phyloP scores from a whole-genome alignment of 495 filamentous ascomycete species.

The Tirmania nivea region DNA sequence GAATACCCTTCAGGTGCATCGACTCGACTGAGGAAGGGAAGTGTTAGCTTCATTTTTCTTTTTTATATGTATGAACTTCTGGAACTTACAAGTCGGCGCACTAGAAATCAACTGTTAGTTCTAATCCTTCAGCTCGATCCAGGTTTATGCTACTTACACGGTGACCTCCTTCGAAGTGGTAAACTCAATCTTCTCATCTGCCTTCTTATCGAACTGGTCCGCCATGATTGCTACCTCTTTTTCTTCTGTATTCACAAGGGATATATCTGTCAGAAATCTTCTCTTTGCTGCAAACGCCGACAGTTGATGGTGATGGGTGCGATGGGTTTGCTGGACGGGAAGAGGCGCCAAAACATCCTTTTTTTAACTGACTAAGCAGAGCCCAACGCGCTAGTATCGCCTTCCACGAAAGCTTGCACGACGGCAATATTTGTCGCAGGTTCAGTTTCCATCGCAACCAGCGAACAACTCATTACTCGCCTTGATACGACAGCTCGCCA shows the following conservation, averaged over 20 bases:
- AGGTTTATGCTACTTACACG: slow-evolving; percentile 41
- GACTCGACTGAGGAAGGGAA: slow-evolving; percentile 30
- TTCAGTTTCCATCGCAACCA: not conserved
- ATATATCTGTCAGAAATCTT: not conserved
- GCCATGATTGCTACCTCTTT: slow-evolving; percentile 38
- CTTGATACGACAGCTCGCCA: slow-evolving; percentile 20
- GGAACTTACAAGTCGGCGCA: not conserved
- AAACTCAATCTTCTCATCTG: slow-evolving; percentile 95
- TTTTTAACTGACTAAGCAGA: not conserved
- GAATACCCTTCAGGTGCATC: slow-evolving; percentile 57
- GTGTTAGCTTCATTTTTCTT: slow-evolving; percentile 9
- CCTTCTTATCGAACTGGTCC: slow-evolving; percentile 71
- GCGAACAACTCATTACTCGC: not conserved
- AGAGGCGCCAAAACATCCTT: not conserved
- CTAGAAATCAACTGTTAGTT: slow-evolving; percentile 2
- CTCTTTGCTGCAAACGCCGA: not conserved
- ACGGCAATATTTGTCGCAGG: too few relatives aligned
- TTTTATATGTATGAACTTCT: not conserved
- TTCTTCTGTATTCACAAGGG: not conserved
- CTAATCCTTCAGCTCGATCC: slow-evolving; percentile 1
- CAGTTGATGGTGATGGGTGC: too few relatives aligned
- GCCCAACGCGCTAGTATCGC: too few relatives aligned
- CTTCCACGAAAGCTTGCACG: too few relatives aligned
- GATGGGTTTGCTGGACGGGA: not conserved
- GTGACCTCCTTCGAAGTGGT: slow-evolving; percentile 92